Conservation (phyloP, 2,329 filamentous ascomycete genomes). For the Xylaria sp. region DNA sequence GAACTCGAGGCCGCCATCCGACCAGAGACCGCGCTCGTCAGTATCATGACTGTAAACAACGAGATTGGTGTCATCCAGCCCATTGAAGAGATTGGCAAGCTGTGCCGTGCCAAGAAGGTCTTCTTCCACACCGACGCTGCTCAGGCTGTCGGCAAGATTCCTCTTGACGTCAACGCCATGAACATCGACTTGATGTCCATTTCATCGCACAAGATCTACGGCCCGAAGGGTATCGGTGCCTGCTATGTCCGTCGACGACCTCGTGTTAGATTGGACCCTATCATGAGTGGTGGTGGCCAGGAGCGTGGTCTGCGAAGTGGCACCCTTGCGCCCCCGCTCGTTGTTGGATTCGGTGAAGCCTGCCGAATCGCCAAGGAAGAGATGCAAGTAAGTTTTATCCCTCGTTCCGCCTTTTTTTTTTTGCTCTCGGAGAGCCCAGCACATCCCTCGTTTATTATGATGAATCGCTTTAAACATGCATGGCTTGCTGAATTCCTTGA, state of each 20-base stretch:
- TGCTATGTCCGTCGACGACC: conserved; percentile 92
- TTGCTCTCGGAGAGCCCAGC: neutral
- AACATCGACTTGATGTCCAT: conserved; percentile 99
- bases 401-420: conserved; percentile 15
- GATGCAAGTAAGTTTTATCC: conserved; percentile 65
- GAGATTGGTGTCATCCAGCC: conserved; percentile 99
- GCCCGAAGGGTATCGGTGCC: conserved; percentile 92
- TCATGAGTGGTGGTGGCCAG: conserved; percentile 94
- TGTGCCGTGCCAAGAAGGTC: conserved; percentile 86
- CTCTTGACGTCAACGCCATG: conserved; percentile 93
- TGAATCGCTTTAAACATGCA: conserved; percentile 83
- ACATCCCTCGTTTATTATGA: conserved; percentile 47
- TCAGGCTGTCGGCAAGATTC: conserved; percentile 98
- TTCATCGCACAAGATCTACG: conserved; percentile 97
- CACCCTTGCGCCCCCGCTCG: conserved; percentile 81
- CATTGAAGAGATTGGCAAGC: conserved; percentile 82
- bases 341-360: conserved; percentile 92
- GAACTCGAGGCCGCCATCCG: conserved; percentile 83
- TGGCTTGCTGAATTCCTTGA: conserved; percentile 81
- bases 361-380: conserved; percentile 88
- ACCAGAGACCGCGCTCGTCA: conserved; percentile 86
- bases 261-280: conserved; percentile 86
- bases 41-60: conserved; percentile 99
- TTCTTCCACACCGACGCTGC: conserved; percentile 98
- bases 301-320: conserved; percentile 92